Evolutionary conservation across 2,329 filamentous ascomycete genomes (phyloP).

Genomic region (Talaromyces sp.): DNA sequence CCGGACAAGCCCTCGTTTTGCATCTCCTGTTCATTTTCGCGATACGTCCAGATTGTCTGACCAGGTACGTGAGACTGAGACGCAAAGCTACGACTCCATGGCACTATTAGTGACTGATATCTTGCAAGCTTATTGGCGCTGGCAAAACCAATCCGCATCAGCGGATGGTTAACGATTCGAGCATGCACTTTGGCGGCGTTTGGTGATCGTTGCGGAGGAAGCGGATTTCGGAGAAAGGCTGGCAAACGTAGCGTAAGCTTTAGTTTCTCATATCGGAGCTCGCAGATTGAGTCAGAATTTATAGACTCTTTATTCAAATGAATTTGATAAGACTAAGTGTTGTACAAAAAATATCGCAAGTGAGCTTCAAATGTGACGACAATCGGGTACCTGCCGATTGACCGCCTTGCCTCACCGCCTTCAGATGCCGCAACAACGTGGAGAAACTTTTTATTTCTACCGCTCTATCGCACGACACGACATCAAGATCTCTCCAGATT

Average conservation of each 20-base stretch:
- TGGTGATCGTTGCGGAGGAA: neutral
- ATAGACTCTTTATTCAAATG: neutral
- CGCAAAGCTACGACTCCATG: constrained; percentile 4
- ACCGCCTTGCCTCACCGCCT: constrained; percentile 16
- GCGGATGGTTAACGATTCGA: constrained; percentile 17
- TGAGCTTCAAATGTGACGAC: constrained; percentile 4
- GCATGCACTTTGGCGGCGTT: constrained; percentile 17
- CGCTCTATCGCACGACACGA: neutral
- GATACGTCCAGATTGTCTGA: neutral
- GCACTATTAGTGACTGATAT: constrained; percentile 12
- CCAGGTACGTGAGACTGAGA: constrained; percentile 1
- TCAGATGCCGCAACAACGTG: constrained; percentile 2
- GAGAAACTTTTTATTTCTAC: constrained; percentile 7
- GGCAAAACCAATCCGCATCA: constrained; percentile 18
- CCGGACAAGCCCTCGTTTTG: constrained; percentile 28
- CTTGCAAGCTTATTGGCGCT: constrained; percentile 9
- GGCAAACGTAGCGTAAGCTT: neutral
- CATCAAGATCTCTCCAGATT: neutral
- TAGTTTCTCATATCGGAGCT: neutral
- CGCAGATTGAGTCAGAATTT: too few species aligned
- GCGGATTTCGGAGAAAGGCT: neutral
- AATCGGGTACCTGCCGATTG: neutral
- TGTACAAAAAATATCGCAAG: neutral
- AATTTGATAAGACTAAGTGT: neutral
- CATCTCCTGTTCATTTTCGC: constrained; percentile 1